Percentiles rank a stretch among this genome's conserved stretches.
These are phyloP conservation scores for Linum usitatissimum DNA, from an alignment of 345 rosid genomes.

Conservation along the genomic window DNA sequence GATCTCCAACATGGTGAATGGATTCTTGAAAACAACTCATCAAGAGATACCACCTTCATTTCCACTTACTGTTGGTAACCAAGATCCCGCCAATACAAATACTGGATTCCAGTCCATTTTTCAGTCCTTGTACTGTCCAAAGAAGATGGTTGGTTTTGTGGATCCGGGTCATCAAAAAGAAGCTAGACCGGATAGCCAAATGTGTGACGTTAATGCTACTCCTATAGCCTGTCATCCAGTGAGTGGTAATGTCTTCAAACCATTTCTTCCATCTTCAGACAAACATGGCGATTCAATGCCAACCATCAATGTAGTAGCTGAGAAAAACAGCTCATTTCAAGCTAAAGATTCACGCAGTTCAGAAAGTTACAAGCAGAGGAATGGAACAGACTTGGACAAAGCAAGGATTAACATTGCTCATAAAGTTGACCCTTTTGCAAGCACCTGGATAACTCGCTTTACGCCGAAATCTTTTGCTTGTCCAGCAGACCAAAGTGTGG, in stretches of 20 bases:
- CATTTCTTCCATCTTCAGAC: constrained; percentile 22
- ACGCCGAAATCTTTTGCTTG: constrained; percentile 30
- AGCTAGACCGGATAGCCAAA: constrained; percentile 20
- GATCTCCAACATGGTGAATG: constrained; percentile 84
- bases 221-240: constrained; percentile 29
- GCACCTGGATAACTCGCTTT: constrained; percentile 73
- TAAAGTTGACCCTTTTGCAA: constrained; percentile 38
- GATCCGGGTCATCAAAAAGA: constrained; percentile 19
- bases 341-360: constrained; percentile 24
- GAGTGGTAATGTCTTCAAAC: constrained; percentile 28
- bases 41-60: constrained; percentile 28
- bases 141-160: constrained; percentile 12
- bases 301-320: constrained; percentile 18
- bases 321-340: constrained; percentile 20
- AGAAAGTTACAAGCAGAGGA: constrained; percentile 19
- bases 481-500: constrained; percentile 15
- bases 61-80: constrained; percentile 30
- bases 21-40: constrained; percentile 34
- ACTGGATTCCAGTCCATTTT: constrained; percentile 73
- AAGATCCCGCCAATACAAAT: constrained; percentile 20
- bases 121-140: constrained; percentile 53
- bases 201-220: constrained; percentile 28
- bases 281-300: constrained; percentile 24
- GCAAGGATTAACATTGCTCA: constrained; percentile 23
- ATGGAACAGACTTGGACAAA: constrained; percentile 30